Percentiles rank a stretch among this genome's conserved stretches.
Conservation (phyloP, 257 asterid genomes). For the Gentiana macrophylla region DNA sequence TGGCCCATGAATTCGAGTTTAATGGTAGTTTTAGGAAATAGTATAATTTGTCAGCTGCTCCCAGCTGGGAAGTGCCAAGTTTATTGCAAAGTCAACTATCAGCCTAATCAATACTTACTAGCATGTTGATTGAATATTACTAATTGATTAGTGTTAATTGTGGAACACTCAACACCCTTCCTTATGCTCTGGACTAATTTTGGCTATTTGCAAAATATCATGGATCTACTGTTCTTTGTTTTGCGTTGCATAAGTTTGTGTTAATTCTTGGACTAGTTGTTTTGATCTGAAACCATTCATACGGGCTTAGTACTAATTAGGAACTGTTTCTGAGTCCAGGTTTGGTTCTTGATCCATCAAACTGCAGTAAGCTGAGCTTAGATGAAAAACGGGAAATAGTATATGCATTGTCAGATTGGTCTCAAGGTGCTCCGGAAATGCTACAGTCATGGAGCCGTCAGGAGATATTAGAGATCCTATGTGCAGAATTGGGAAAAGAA, state of each 20-base stretch:
- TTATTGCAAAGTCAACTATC: conserved; percentile 18
- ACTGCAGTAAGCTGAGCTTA: conserved; percentile 64
- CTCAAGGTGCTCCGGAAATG: conserved; percentile 61
- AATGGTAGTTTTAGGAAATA: not conserved
- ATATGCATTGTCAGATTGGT: conserved; percentile 60
- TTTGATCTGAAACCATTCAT: not conserved
- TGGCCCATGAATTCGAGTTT: not conserved
- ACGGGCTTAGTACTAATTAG: not conserved
- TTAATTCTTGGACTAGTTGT: not conserved
- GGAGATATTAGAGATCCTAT: conserved; percentile 80
- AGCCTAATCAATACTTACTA: conserved; percentile 3
- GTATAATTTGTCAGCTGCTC: conserved; percentile 7
- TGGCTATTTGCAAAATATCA: not conserved
- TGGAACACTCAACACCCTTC: conserved; percentile 7
- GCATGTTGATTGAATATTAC: not conserved
- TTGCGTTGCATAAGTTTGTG: not conserved
- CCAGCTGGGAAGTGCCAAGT: conserved; percentile 1
- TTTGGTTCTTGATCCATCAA: conserved; percentile 52
- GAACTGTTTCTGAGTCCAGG: conserved; percentile 29
- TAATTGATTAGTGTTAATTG: not conserved
- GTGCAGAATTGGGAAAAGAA: conserved; percentile 92
- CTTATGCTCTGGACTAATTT: not conserved
- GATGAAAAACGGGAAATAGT: conserved; percentile 75
- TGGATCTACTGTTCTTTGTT: not conserved
- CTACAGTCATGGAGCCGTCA: conserved; percentile 92